Base-by-base conservation (phyloP, 2,329 filamentous ascomycete species). In the Aspergillus fumigatiaffinis region DNA sequence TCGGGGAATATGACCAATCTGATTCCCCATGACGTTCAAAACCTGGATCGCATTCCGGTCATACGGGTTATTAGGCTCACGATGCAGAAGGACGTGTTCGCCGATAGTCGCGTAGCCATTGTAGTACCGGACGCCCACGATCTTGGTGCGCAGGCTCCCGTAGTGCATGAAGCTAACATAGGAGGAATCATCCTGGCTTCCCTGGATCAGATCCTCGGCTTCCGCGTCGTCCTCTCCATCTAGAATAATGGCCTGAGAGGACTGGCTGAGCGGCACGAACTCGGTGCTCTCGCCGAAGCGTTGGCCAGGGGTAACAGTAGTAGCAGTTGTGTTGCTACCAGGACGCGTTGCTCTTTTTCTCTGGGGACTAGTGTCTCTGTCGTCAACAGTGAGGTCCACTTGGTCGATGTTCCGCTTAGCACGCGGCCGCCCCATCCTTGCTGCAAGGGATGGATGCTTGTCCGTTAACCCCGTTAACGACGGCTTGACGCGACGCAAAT, bases 1-100 rank as follows among this genome's bases (percentile, higher is more conserved):
- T 12, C 84, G 80, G 6, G 89, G 88, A 44, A 96, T 79, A 72
- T 96, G 91, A 0, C 91, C 91, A 64, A 96, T 90, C 66, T 95
- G 91, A 7, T 73, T 71, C 17, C 85, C 83, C 67, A 89, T 82
- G 14, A 92, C 89, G 71, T 94, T 95, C 65, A 89, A 82, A 1
- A 95, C 84, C 4, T 85, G 84, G 56, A 95, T 91, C 0, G 91
- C 91, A 73, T 94, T 94, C 5, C 64, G 61, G 68, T 94, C 90
- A 68, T 88, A 90, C 63, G 75, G 78, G 66, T 93, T 93, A 1
- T 73, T 67, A 1, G 88, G 87, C 67, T 93, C 87, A 67, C 90
- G 79, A 38, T 77, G 78, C 54, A 88, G 76, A 50, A 87, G 71
- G 2, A 90, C 85, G 53, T 82, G 78, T 68, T 91, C 87, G 25